A percentile compares a stretch with the other conserved stretches of the same genome.
phyloP scores from a whole-genome alignment of 2,329 filamentous ascomycete species.

The Lachnellula occidentalis region DNA sequence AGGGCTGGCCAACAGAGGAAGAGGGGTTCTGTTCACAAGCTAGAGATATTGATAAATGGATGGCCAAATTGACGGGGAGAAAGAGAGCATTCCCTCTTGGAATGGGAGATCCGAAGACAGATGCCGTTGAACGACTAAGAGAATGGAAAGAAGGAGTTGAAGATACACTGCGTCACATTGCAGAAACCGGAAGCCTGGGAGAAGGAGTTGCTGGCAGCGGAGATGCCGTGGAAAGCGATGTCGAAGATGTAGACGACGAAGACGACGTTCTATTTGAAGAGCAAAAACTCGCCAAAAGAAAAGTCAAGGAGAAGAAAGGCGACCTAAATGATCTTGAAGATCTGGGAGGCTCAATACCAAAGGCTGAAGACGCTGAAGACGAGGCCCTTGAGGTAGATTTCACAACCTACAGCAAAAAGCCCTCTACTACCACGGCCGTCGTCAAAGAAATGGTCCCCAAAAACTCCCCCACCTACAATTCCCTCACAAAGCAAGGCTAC shows the following conservation, averaged over 20 bases:
- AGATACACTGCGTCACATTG: slow-evolving; percentile 63
- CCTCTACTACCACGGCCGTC: slow-evolving; percentile 37
- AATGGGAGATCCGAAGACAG: slow-evolving; percentile 77
- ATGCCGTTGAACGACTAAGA: slow-evolving; percentile 58
- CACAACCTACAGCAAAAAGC: slow-evolving; percentile 59
- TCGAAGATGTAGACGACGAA: slow-evolving; percentile 58
- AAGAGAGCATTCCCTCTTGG: slow-evolving; percentile 87
- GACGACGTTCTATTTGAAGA: slow-evolving; percentile 47
- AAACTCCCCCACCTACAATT: slow-evolving; percentile 78
- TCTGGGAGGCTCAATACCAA: slow-evolving; percentile 60
- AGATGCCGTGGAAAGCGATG: slow-evolving; percentile 77
- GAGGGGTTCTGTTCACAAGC: slow-evolving; percentile 94
- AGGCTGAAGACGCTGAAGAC: slow-evolving; percentile 35
- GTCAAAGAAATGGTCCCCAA: slow-evolving; percentile 93
- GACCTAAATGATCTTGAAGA: slow-evolving; percentile 79
- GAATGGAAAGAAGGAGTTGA: slow-evolving; percentile 76
- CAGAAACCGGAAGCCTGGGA: slow-evolving; percentile 51
- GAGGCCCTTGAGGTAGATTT: slow-evolving; percentile 76
- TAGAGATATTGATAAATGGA: slow-evolving; percentile 86
- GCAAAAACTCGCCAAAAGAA: slow-evolving; percentile 37
- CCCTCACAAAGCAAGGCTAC: slow-evolving; percentile 94
- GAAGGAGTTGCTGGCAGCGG: slow-evolving; percentile 74
- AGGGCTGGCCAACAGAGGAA: slow-evolving; percentile 86
- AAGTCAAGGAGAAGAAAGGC: slow-evolving; percentile 38
- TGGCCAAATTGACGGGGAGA: slow-evolving; percentile 85